Evolutionary conservation across 1,284 basidiomycete species (phyloP).

Genomic region (Malassezia cuniculi): DNA sequence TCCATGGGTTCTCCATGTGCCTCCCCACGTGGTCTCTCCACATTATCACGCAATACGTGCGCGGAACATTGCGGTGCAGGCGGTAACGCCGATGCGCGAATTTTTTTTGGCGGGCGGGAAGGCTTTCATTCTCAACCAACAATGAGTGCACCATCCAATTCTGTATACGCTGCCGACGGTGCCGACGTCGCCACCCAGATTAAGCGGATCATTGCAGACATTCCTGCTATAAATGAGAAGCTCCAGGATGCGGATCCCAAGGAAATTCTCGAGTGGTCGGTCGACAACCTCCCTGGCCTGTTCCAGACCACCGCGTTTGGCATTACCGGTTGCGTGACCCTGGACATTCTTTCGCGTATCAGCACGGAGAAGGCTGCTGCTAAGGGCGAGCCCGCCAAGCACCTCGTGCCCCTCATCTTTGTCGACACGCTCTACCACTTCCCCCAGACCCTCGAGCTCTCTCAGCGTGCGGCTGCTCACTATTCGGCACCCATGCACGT

Average conservation of each 20-base stretch:
- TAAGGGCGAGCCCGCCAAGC: constrained; percentile 16
- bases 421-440: constrained; percentile 92
- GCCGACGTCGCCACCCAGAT: constrained; percentile 6
- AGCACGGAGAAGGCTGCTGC: constrained; percentile 25
- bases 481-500: constrained; percentile 65
- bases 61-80: no score
- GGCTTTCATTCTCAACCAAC: no score
- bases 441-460: constrained; percentile 74
- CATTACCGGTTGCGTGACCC: constrained; percentile 42
- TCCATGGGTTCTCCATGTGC: no score
- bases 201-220: constrained; percentile 14
- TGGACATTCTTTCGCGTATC: constrained; percentile 39
- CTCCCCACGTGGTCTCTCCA: no score
- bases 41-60: no score
- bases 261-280: constrained; percentile 41
- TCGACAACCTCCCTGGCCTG: constrained; percentile 41
- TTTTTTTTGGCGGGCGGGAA: no score
- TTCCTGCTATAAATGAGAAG: constrained; percentile 35
- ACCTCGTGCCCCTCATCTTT: constrained; percentile 45
- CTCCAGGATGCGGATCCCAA: constrained; percentile 32
- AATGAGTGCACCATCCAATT: no score
- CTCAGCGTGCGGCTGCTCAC: constrained; percentile 61
- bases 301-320: constrained; percentile 45
- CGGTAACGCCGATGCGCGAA: no score
- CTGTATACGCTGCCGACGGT: background rate